Conservation (phyloP, 192 early-diverging fungal species). For the Martensiomyces pterosporus region DNA sequence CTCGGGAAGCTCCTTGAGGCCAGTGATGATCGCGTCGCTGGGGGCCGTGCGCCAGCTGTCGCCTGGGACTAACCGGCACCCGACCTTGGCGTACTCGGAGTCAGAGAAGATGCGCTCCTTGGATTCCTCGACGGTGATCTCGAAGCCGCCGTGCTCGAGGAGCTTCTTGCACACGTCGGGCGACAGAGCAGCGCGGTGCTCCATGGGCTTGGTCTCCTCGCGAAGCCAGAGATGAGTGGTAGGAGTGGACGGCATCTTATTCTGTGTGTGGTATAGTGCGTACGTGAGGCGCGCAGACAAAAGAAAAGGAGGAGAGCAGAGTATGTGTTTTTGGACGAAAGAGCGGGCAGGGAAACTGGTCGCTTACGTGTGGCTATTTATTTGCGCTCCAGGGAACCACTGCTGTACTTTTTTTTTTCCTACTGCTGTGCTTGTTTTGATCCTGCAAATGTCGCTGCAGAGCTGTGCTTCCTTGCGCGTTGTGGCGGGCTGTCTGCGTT, state of each 20-base stretch:
- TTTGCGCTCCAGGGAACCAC: no score
- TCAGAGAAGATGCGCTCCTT: slow-evolving; percentile 83
- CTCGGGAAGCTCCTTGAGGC: slow-evolving; percentile 96
- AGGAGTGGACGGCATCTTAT: slow-evolving; percentile 11
- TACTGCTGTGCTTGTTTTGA: no score
- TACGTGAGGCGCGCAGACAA: slow-evolving; percentile 2
- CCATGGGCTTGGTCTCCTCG: slow-evolving; percentile 96
- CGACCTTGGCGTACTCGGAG: slow-evolving; percentile 79
- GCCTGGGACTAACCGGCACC: slow-evolving; percentile 72
- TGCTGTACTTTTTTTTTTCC: no score
- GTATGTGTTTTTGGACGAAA: slow-evolving; percentile 2
- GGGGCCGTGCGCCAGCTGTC: slow-evolving; percentile 87
- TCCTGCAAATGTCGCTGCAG: no score
- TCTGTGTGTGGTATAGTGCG: no score
- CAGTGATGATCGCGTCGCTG: slow-evolving; percentile 86
- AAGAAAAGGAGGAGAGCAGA: slow-evolving; percentile 1
- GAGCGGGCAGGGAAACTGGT: no score
- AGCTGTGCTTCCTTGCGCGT: no score
- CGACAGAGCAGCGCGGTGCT: slow-evolving; percentile 90
- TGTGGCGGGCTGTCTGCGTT: no score
- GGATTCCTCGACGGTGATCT: slow-evolving; percentile 86
- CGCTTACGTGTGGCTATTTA: no score
- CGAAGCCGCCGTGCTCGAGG: slow-evolving; percentile 64
- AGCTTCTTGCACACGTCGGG: slow-evolving; percentile 79
- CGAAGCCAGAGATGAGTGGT: slow-evolving; percentile 83